Base-by-base conservation (phyloP, 192 early-diverging fungal species). In the Dissophora ornata region DNA sequence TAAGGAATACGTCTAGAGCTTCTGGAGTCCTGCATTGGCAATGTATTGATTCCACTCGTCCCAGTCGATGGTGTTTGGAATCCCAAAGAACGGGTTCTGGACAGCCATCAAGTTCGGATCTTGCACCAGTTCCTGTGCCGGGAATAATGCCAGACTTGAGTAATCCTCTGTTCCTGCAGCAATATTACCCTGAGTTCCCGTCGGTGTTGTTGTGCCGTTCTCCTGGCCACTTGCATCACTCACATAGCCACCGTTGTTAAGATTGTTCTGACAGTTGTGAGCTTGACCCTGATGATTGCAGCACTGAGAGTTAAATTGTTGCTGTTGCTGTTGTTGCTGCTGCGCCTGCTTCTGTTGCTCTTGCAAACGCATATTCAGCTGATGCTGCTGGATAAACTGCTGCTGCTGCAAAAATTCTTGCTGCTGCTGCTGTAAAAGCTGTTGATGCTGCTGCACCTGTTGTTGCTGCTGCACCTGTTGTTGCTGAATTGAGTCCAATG, bases 31-130 rank as follows among this genome's bases (percentile, higher is more conserved):
- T 38, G 73, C 58, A 25, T 33, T 57, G 21, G 64, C 63, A 49
- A 77, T 77, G 28, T 67, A 77, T n/a, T 62, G 73, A n/a, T 77
- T 77, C 73, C 73, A 77, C 18, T 77, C 73, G 16, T 77, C 73
- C 73, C 73, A 77, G 45, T 77, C 65, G n/a, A 77, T 77, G 5
- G 73, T 77, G 15, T 67, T 67, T 21, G 73, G 73, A 34, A 77
- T 77, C 4, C 73, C 73, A 67, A 67, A 77, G 58, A 77, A 77
- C 29, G 73, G 73, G 32, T 77, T 77, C 0, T 64, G 73, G 0
- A 77, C 73, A 0, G 73, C 58, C 34, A 62, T 56, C 45, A 61
- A 0, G 36, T 66, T 67, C 18, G 71, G 57, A 24, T 75, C 57
- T 12, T 60, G 63, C 1, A 48, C 38, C 56, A 67, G 38, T 7